Conservation (phyloP, 306 rosid genomes). For the Quillaja saponaria region DNA sequence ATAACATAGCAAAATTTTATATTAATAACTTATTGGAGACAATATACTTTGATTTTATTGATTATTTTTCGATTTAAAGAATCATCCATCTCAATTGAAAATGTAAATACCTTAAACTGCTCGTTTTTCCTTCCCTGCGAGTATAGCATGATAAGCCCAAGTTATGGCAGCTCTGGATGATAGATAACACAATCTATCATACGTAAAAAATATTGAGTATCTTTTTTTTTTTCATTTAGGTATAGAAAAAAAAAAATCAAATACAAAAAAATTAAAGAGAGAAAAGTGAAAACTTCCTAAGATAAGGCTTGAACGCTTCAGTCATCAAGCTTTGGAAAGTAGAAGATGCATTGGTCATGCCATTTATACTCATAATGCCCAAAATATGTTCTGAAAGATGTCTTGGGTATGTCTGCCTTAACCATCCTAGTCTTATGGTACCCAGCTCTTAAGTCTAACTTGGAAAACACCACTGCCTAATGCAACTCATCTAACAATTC, state of each 20-base stretch:
- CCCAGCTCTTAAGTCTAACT: background rate
- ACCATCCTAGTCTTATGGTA: background rate
- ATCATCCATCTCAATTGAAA: too few species aligned
- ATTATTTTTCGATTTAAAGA: too few species aligned
- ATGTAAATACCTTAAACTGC: too few species aligned
- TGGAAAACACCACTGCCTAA: background rate
- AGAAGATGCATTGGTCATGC: background rate
- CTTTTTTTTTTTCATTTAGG: too few species aligned
- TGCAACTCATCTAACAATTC: background rate
- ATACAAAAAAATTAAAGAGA: too few species aligned
- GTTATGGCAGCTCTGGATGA: constrained; percentile 11
- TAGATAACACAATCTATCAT: too few species aligned
- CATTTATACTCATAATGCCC: background rate
- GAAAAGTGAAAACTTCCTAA: background rate
- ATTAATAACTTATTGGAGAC: too few species aligned
- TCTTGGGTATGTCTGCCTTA: background rate
- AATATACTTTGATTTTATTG: too few species aligned
- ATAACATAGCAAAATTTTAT: too few species aligned
- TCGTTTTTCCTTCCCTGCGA: constrained; percentile 13
- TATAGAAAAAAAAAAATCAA: too few species aligned
- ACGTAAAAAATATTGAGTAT: too few species aligned
- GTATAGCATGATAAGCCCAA: constrained; percentile 22
- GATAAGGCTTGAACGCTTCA: background rate
- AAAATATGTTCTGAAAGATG: background rate
- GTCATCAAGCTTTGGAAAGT: background rate